Percentiles rank a stretch among this genome's conserved stretches.
Evolutionary conservation across 176 grass and related monocot genomes (phyloP).

Genomic region (Eremochloa ophiuroides): DNA sequence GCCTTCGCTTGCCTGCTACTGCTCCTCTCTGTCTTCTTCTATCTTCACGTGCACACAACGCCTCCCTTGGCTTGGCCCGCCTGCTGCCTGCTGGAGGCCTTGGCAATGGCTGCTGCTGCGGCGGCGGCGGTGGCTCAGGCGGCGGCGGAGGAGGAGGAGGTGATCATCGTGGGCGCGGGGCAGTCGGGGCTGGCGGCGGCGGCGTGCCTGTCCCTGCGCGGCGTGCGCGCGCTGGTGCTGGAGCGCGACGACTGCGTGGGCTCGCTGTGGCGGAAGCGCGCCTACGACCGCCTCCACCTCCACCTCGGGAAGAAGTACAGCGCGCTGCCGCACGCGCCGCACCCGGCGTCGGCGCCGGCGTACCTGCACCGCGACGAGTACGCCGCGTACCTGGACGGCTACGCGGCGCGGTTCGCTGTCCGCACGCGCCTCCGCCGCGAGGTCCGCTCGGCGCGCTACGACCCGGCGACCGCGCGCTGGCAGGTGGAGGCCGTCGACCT

Average conservation of each 20-base stretch:
- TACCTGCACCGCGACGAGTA: slow-evolving; percentile 55
- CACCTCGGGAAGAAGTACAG: slow-evolving; percentile 71
- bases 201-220: slow-evolving; percentile 51
- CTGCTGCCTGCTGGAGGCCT: background rate
- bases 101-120: background rate
- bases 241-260: slow-evolving; percentile 79
- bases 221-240: slow-evolving; percentile 47
- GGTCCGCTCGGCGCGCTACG: slow-evolving; percentile 51
- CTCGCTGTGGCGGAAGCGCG: slow-evolving; percentile 68
- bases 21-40: background rate
- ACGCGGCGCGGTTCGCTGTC: slow-evolving; percentile 47
- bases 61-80: background rate
- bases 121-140: too few species aligned
- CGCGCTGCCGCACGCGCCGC: slow-evolving; percentile 58
- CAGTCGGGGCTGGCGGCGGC: slow-evolving; percentile 70
- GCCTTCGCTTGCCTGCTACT: slow-evolving; percentile 17
- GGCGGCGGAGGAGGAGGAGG: slow-evolving; percentile 14
- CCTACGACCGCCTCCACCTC: slow-evolving; percentile 69
- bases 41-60: background rate
- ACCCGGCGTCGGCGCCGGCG: slow-evolving; percentile 4
- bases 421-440: slow-evolving; percentile 34
- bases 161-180: slow-evolving; percentile 77
- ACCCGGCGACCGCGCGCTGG: slow-evolving; percentile 25
- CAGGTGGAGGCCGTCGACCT: slow-evolving; percentile 29
- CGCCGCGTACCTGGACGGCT: slow-evolving; percentile 64